Evolutionary conservation across 2,329 filamentous ascomycete genomes (phyloP).

Genomic region (Neonectria coccinea): DNA sequence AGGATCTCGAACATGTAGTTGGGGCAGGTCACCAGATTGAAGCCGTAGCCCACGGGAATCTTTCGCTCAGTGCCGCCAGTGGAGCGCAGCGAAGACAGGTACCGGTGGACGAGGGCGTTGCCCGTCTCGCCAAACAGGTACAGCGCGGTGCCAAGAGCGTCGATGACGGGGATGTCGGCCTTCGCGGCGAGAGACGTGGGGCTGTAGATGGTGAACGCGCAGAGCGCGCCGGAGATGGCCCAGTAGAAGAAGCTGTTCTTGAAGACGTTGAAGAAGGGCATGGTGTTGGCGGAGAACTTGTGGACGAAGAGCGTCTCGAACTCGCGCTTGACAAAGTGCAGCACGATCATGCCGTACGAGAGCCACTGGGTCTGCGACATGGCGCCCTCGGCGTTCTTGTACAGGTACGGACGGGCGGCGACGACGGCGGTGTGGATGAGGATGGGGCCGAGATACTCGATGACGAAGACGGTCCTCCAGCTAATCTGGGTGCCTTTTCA

Average conservation of each 20-base stretch:
- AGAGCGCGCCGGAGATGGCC: constrained; percentile 81
- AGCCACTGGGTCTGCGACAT: constrained; percentile 78
- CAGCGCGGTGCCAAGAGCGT: constrained; percentile 76
- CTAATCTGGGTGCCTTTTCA: constrained; percentile 82
- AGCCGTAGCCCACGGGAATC: constrained; percentile 88
- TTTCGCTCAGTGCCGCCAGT: constrained; percentile 86
- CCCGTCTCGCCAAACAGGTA: constrained; percentile 82
- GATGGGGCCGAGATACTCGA: constrained; percentile 94
- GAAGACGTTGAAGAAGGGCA: constrained; percentile 91
- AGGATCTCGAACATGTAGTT: constrained; percentile 97
- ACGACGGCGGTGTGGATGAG: constrained; percentile 84
- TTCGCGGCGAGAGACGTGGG: constrained; percentile 76
- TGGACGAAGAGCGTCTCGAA: constrained; percentile 94
- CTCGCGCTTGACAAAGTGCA: constrained; percentile 96
- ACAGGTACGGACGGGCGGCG: constrained; percentile 75
- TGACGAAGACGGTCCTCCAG: constrained; percentile 93
- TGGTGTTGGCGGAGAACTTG: constrained; percentile 93
- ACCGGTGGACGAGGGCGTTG: constrained; percentile 84
- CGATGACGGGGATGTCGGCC: constrained; percentile 61
- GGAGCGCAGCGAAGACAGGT: constrained; percentile 81
- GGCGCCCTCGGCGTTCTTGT: constrained; percentile 58
- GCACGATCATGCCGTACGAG: constrained; percentile 76
- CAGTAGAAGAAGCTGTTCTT: constrained; percentile 98
- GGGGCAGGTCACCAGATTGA: constrained; percentile 89
- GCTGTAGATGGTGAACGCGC: constrained; percentile 87